These are phyloP conservation scores for Metarhizium humberi DNA, from an alignment of 2,329 filamentous ascomycete genomes.

Conservation along the genomic window DNA sequence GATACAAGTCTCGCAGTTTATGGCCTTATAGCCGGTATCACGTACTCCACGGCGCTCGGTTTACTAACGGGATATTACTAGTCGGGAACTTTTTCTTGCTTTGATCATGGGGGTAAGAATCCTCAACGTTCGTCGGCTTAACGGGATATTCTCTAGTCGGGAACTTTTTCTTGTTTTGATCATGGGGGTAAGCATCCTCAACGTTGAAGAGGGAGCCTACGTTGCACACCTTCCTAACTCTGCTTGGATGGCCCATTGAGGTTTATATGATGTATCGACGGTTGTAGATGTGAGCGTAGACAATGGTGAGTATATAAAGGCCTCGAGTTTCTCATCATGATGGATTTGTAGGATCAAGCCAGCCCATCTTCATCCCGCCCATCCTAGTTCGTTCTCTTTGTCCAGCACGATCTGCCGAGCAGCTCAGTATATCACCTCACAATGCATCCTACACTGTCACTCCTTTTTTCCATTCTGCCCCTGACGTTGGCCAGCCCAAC, in stretches of 20 bases:
- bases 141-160: not conserved
- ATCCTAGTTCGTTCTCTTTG: too few species aligned
- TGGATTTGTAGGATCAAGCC: not conserved
- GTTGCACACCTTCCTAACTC: not conserved
- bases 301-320: not conserved
- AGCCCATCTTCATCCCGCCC: not conserved
- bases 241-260: not conserved
- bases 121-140: not conserved
- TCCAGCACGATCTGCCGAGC: not conserved
- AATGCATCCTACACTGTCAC: not conserved
- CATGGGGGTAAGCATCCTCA: too few species aligned
- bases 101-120: not conserved
- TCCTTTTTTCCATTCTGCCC: conserved; percentile 21
- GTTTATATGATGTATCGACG: too few species aligned
- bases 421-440: not conserved
- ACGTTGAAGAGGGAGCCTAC: too few species aligned
- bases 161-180: too few species aligned
- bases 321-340: not conserved
- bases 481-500: conserved; percentile 20
- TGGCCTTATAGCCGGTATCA: too few species aligned
- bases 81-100: not conserved
- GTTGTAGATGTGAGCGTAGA: not conserved
- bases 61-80: not conserved
- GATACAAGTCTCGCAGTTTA: too few species aligned
- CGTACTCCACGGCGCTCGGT: not conserved